Evolutionary conservation across 78 protist species (phyloP), one percentile per base, ranked within the genome.

Genomic region (Dictyostelium citrinum): DNA sequence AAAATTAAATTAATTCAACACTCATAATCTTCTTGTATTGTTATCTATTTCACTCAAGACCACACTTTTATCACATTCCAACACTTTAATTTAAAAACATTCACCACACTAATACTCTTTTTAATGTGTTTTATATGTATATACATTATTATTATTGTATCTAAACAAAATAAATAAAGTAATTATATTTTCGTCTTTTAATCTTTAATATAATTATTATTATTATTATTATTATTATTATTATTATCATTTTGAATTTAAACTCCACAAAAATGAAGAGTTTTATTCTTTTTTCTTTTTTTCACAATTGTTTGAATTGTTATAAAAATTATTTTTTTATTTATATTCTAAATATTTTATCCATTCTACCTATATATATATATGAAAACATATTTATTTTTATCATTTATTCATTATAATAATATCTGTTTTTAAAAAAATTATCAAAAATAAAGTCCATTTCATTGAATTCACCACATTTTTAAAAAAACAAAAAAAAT

Each of bases 391-490:
- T 20, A 55, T 55, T 55, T 55, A 55, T 20, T 55, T 55, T 55
- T 55, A 55, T 55, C 64, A 55, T 55, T 55, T 55, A 55, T 55
- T 55, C 64, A 55, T 55, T 55, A 55, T 55, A 55, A 55, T 55
- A 55, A 55, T 55, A 55, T 55, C 64, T 55, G 64, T 55, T n/a
- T n/a, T n/a, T 55, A 55, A 55, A 55, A 55, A 5, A 14, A 55
- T 55, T 55, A n/a, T 24, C 27, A 27, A 27, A 64, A 64, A 61
- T 27, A 64, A 11, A 64, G 31, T 64, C 72, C 72, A 64, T 64
- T 64, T 64, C 72, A 64, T 64, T 64, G 72, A 64, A 64, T 64
- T 64, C 71, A 61, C 71, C 31, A 61, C 27, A 61, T 61, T 61
- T 61, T 61, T 61, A 61, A 22, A 24, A 61, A 61, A 61, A 61